Evolutionary conservation across 768 basidiomycete genomes (phyloP).

Genomic region (Boletus subparvulus): DNA sequence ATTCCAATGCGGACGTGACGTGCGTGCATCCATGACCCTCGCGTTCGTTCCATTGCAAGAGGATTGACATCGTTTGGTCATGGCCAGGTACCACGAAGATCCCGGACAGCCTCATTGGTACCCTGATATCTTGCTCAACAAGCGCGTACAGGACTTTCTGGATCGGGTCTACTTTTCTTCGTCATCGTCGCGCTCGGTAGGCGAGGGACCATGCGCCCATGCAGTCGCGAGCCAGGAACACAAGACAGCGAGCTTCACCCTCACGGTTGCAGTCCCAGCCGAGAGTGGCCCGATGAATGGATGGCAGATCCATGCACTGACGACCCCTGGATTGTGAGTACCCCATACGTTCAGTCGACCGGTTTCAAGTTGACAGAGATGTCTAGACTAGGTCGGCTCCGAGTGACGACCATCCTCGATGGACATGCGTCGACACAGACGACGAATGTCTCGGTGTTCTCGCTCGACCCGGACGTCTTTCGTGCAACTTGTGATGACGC

Average conservation of each 20-base stretch:
- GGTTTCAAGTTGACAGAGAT: background rate
- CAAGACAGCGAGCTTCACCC: constrained; percentile 46
- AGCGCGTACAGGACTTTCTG: constrained; percentile 57
- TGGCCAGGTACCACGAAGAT: constrained; percentile 63
- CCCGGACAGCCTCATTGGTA: constrained; percentile 71
- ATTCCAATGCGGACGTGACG: constrained; percentile 51
- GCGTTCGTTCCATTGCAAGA: background rate
- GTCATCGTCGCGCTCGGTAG: background rate
- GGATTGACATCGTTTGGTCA: background rate
- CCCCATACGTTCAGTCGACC: background rate
- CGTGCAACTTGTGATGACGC: background rate
- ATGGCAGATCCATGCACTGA: constrained; percentile 59
- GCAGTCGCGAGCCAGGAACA: background rate
- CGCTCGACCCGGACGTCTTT: constrained; percentile 10
- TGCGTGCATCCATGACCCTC: constrained; percentile 29
- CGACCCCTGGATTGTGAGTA: constrained; percentile 66
- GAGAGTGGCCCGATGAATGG: constrained; percentile 74
- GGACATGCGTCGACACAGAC: constrained; percentile 18
- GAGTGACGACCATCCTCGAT: constrained; percentile 5
- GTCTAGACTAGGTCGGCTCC: constrained; percentile 22
- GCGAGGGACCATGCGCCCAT: background rate
- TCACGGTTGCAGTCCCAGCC: constrained; percentile 68
- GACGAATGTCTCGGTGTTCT: constrained; percentile 28
- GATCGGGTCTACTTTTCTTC: constrained; percentile 30
- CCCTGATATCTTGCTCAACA: constrained; percentile 52